Base-by-base conservation (phyloP, 768 basidiomycete species). In the Russula ochroleuca region DNA sequence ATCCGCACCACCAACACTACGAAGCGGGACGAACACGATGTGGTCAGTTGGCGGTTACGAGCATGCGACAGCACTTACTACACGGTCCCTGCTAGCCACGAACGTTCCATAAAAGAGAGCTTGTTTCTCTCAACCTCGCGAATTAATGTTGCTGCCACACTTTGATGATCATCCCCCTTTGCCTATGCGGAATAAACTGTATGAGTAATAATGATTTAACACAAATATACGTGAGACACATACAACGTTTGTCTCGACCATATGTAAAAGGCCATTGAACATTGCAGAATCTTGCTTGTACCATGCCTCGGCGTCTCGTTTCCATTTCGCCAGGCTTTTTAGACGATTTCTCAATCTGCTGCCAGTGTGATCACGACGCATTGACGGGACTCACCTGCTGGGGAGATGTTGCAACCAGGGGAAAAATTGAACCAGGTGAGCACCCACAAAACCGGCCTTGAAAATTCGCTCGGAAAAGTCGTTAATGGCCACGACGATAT, bases 391-490 rank as follows among this genome's bases (percentile, higher is more conserved):
- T 17, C 38, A 40, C 53, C 53, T 55, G 23, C 53, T 55, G 17
- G 53, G 53, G 23, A 55, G 7, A 40, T 55, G 14, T 40, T 38
- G 37, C 23, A 55, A 15, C 53, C 53, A 55, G 37, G 53, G 37
- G 53, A 55, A 55, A 40, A 40, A 28, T 17, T 55, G 37, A 19
- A 55, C 53, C 21, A 40, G 28, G 38, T 55, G 37, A 28, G 53
- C 38, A 13, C 53, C 53, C 23, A 14, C 21, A 9, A 10, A 4
- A 40, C 14, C 9, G 3, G 53, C 38, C 7, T 3, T 31, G 28
- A 38, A 25, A 9, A 55, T 4, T 40, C 53, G 37, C 23, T 38
- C 38, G 8, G 37, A 14, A n/a, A 55, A 40, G 10, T 55, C 38
- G 21, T 55, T 40, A 8, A 55, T 40, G 17, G 8, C 8, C 8